phyloP scores from a whole-genome alignment of 768 basidiomycete species.

The Butyriboletus loyo region DNA sequence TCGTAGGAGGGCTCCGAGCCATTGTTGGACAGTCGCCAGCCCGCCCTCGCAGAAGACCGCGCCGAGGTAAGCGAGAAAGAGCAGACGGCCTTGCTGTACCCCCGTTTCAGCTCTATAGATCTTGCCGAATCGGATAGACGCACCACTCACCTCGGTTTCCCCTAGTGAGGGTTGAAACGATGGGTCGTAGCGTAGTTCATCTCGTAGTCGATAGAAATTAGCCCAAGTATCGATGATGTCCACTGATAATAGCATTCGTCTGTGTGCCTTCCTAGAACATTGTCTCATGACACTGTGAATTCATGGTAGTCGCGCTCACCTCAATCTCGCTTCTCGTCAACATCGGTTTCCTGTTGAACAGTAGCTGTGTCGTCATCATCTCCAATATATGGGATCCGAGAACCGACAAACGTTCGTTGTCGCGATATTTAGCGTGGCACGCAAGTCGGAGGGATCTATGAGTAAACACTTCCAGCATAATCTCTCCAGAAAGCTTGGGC shows the following conservation, averaged over 20 bases:
- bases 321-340: conserved; percentile 46
- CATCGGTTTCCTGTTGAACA: conserved; percentile 53
- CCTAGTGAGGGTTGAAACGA: conserved; percentile 24
- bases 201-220: conserved; percentile 34
- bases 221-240: conserved; percentile 38
- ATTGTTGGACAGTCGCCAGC: conserved; percentile 47
- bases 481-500: conserved; percentile 51
- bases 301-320: conserved; percentile 38
- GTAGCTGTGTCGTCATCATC: conserved; percentile 41
- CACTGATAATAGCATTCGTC: conserved; percentile 27
- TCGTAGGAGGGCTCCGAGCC: conserved; percentile 48
- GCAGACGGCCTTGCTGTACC: conserved; percentile 49
- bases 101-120: conserved; percentile 15
- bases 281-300: conserved; percentile 19
- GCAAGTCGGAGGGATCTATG: conserved; percentile 59
- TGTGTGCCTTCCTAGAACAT: conserved; percentile 26
- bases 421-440: conserved; percentile 41
- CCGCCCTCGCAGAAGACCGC: conserved; percentile 59
- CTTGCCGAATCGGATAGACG: conserved; percentile 10
- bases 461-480: conserved; percentile 66
- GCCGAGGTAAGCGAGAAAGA: conserved; percentile 69
- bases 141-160: conserved; percentile 38
- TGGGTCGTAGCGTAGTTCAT: conserved; percentile 33
- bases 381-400: conserved; percentile 51
- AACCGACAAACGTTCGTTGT: conserved; percentile 55